A percentile compares a stretch with the other conserved stretches of the same genome.
These are phyloP conservation scores for Huntiella abstrusa DNA, from an alignment of 2,329 filamentous ascomycete genomes.

Conservation along the genomic window DNA sequence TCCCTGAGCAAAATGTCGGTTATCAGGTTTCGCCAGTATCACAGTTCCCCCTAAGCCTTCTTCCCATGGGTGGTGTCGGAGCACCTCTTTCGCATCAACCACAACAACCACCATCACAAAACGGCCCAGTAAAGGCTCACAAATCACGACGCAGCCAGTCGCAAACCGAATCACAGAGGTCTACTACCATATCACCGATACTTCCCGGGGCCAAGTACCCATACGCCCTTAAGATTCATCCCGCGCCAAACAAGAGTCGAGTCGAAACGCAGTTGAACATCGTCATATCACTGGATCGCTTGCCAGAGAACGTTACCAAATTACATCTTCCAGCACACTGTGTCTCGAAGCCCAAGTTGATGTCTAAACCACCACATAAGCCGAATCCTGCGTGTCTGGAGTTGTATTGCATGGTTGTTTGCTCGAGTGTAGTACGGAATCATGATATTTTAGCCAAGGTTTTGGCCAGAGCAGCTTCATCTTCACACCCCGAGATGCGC, in stretches of 20 bases:
- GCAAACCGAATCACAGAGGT: not conserved
- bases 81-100: conserved; percentile 3
- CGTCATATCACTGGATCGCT: conserved; percentile 54
- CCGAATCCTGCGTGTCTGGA: conserved; percentile 58
- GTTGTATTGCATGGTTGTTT: conserved; percentile 66
- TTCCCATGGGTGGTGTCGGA: conserved; percentile 5
- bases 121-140: not conserved
- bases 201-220: conserved; percentile 3
- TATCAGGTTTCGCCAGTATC: conserved; percentile 2
- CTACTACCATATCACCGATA: not conserved
- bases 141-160: not conserved
- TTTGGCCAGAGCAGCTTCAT: conserved; percentile 32
- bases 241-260: conserved; percentile 22
- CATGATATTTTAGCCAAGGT: conserved; percentile 47
- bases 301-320: conserved; percentile 58
- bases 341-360: conserved; percentile 83
- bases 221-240: conserved; percentile 10
- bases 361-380: conserved; percentile 51
- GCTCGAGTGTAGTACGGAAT: conserved; percentile 78
- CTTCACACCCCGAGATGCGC: conserved; percentile 18
- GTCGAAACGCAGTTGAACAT: conserved; percentile 95
- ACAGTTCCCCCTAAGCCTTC: conserved; percentile 7
- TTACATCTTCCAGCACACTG: conserved; percentile 77
- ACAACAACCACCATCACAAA: conserved; percentile 4
- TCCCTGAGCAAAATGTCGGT: conserved; percentile 4